These are phyloP conservation scores for Lactuca sativa DNA, from an alignment of 129 eudicot species.

Conservation along the genomic window DNA sequence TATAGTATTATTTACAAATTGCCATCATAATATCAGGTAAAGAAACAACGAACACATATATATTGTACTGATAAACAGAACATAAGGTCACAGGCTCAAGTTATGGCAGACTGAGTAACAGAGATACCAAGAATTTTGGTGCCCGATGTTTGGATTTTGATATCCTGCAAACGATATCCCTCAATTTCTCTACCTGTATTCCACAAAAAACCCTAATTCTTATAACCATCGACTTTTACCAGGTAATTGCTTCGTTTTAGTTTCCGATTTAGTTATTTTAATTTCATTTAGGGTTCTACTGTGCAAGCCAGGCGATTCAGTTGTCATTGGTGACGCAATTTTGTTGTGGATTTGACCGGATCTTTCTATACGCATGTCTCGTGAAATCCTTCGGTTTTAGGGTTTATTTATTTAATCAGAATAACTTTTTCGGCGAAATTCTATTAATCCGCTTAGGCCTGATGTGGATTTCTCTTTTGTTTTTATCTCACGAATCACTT, in stretches of 20 bases:
- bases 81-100: conserved; percentile 20
- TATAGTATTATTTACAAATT: too few species aligned
- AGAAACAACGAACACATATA: background rate
- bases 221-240: background rate
- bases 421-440: background rate
- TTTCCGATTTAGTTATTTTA: background rate
- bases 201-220: conserved; percentile 1
- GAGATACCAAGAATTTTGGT: conserved; percentile 7
- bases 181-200: conserved; percentile 3
- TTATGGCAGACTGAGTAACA: conserved; percentile 21
- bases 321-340: background rate
- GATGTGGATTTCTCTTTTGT: background rate
- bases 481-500: background rate
- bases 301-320: background rate
- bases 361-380: conserved; percentile 5
- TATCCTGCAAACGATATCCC: conserved; percentile 13
- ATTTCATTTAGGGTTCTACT: background rate
- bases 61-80: conserved; percentile 3
- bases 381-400: background rate
- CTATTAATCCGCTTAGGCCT: background rate
- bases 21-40: background rate
- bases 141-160: conserved; percentile 15
- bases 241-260: conserved; percentile 14
- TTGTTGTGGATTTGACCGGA: conserved; percentile 16
- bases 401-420: background rate